Evolutionary conservation across 768 basidiomycete genomes (phyloP).

Genomic region (Hygrophorus russula): DNA sequence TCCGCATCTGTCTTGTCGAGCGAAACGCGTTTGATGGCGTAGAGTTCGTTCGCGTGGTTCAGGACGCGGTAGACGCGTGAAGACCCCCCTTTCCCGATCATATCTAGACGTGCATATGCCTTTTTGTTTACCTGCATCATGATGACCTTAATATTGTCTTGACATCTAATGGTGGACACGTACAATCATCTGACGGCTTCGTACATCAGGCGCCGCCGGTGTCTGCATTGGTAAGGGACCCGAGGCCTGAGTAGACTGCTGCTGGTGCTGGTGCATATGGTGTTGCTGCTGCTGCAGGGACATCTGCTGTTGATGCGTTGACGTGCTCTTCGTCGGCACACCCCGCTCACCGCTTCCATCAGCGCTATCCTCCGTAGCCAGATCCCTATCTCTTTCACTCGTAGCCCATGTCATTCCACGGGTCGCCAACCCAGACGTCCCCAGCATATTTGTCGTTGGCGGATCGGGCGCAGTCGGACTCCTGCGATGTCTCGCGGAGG

Average conservation of each 20-base stretch:
- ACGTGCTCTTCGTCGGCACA: slow-evolving; percentile 1
- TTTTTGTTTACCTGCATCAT: slow-evolving; percentile 62
- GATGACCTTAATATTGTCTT: not conserved
- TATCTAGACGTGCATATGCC: slow-evolving; percentile 72
- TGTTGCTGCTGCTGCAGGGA: slow-evolving; percentile 10
- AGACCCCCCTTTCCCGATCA: slow-evolving; percentile 89
- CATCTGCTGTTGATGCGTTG: not conserved
- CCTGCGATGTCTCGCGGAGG: slow-evolving; percentile 40
- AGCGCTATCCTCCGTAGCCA: slow-evolving; percentile 23
- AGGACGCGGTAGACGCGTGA: slow-evolving; percentile 94
- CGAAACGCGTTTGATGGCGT: slow-evolving; percentile 86
- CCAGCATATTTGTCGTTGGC: slow-evolving; percentile 29
- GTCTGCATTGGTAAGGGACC: slow-evolving; percentile 19
- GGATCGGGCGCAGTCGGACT: slow-evolving; percentile 64
- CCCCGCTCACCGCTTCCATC: slow-evolving; percentile 5
- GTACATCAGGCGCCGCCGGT: slow-evolving; percentile 19
- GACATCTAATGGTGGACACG: slow-evolving; percentile 10
- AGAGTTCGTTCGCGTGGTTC: slow-evolving; percentile 62
- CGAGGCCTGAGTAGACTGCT: slow-evolving; percentile 22
- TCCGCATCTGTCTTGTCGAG: slow-evolving; percentile 84
- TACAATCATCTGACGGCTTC: slow-evolving; percentile 33
- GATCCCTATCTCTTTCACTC: slow-evolving; percentile 19
- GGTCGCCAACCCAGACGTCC: slow-evolving; percentile 13
- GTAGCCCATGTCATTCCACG: slow-evolving; percentile 33
- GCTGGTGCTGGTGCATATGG: slow-evolving; percentile 20